Evolutionary conservation across 2,329 filamentous ascomycete genomes (phyloP).

Genomic region (Cladobotryum mycophilum): DNA sequence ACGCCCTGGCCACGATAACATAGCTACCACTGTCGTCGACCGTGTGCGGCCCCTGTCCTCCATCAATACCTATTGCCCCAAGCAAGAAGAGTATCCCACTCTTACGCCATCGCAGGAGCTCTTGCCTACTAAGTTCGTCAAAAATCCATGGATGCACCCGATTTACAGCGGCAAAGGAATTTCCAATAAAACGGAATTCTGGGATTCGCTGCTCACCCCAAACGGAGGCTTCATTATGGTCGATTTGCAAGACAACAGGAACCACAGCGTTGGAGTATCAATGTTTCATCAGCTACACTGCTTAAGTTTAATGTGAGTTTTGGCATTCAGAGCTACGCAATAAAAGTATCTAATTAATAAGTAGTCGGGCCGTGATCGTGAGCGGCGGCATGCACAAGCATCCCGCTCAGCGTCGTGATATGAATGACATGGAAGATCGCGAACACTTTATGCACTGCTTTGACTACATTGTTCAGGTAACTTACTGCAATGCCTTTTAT

Average conservation of each 20-base stretch:
- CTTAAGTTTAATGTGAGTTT: not conserved
- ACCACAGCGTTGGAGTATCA: constrained; percentile 2
- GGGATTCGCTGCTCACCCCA: constrained; percentile 2
- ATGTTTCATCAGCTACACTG: constrained; percentile 5
- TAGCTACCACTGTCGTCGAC: not conserved
- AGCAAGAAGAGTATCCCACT: not conserved
- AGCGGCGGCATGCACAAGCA: not conserved
- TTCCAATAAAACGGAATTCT: not conserved
- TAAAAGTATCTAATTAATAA: too few relatives aligned
- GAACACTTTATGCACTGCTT: constrained; percentile 3
- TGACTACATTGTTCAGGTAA: constrained; percentile 2
- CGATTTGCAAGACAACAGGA: not conserved
- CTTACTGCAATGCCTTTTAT: not conserved
- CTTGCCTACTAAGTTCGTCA: constrained; percentile 1
- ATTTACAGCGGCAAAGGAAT: not conserved
- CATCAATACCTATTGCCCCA: not conserved
- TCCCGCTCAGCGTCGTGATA: not conserved
- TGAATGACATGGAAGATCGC: not conserved
- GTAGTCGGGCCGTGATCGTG: not conserved
- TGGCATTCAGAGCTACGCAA: too few relatives aligned
- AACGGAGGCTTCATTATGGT: constrained; percentile 1
- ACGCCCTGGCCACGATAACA: constrained; percentile 1
- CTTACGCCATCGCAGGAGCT: constrained; percentile 3
- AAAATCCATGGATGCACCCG: not conserved
- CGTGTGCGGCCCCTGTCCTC: not conserved